phyloP scores from a whole-genome alignment of 108 stramenopile genomes.

The Phaeodactylum tricornutum region DNA sequence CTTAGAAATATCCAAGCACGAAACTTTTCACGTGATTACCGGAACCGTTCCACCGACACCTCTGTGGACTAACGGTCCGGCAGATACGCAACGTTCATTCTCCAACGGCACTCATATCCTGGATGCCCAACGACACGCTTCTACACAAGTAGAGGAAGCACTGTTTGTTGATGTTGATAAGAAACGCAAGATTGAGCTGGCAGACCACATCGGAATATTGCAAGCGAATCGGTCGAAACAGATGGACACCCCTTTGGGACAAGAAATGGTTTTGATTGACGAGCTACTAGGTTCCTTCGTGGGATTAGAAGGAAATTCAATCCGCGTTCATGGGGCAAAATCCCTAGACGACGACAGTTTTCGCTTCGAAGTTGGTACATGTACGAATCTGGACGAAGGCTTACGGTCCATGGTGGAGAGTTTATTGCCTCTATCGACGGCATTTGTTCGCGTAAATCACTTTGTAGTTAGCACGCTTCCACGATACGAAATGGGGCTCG shows the following conservation, averaged over 20 bases:
- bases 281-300: constrained; percentile 75
- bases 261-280: constrained; percentile 60
- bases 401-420: constrained; percentile 39
- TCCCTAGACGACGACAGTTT: constrained; percentile 11
- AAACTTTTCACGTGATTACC: constrained; percentile 47
- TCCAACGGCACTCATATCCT: constrained; percentile 5
- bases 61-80: constrained; percentile 42
- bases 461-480: constrained; percentile 47
- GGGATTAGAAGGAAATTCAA: constrained; percentile 53
- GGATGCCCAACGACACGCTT: background rate
- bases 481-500: constrained; percentile 73
- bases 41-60: constrained; percentile 46
- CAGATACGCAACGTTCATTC: constrained; percentile 29
- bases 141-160: background rate
- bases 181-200: background rate
- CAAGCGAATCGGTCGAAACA: background rate
- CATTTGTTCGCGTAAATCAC: constrained; percentile 47
- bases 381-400: constrained; percentile 33
- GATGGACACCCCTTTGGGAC: constrained; percentile 12
- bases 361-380: constrained; percentile 18
- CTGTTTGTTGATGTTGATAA: background rate
- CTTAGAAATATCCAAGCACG: constrained; percentile 31
- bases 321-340: background rate
- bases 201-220: background rate
- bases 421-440: constrained; percentile 65